Conservation (phyloP, 2,329 filamentous ascomycete species). For the Neonectria ditissima region DNA sequence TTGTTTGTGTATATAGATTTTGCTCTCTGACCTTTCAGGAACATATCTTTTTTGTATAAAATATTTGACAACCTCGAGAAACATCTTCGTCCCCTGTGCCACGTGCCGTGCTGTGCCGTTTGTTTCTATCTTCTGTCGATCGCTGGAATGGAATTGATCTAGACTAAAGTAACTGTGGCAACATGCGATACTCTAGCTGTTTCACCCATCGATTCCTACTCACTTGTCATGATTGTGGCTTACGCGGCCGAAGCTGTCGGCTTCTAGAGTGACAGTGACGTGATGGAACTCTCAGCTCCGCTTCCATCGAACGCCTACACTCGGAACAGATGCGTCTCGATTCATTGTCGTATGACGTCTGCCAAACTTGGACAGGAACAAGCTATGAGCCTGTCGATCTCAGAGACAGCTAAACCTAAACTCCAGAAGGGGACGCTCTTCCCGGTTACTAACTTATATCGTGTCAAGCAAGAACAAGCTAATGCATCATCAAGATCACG, state of each 20-base stretch:
- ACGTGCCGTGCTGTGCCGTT: not conserved
- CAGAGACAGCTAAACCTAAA: not conserved
- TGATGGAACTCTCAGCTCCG: not conserved
- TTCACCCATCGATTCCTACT: not conserved
- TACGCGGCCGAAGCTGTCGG: not conserved
- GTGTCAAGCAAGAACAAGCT: not conserved
- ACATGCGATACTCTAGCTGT: not conserved
- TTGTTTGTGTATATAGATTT: conserved; percentile 46
- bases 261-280: not conserved
- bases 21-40: conserved; percentile 36
- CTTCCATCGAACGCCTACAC: not conserved
- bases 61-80: conserved; percentile 26
- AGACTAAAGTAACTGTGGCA: not conserved
- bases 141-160: not conserved
- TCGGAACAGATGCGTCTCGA: not conserved
- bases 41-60: conserved; percentile 43
- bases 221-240: not conserved
- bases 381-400: not conserved
- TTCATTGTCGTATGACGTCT: not conserved
- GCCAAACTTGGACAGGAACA: not conserved
- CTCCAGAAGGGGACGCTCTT: not conserved
- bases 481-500: not conserved
- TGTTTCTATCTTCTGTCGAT: not conserved
- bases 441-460: not conserved
- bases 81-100: too few species aligned